Base-by-base conservation (phyloP, 306 rosid species). In the Cucurbita ficifolia region DNA sequence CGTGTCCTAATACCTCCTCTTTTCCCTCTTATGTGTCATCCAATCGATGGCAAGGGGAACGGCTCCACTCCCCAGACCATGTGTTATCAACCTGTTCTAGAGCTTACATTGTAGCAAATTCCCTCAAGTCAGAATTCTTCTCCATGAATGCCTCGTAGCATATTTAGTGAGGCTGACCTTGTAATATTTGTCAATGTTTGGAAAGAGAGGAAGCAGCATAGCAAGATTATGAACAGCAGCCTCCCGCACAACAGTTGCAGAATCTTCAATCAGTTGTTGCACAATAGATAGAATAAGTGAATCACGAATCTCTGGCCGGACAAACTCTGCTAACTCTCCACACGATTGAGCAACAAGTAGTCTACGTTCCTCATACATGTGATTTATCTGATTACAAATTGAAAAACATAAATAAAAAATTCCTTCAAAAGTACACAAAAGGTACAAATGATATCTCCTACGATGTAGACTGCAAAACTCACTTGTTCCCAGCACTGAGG, bases 161-260 rank as follows among this genome's bases (percentile, higher is more conserved):
- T 86, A 86, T 90, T 83, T 91, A 95, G 96, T 95, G 97, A 89
- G 89, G 99, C 99, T 91, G 97, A 94, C 99, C 99, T 94, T 94
- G 99, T 89, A 91, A 94, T 91, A 94, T 88, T 94, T 94, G 80
- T 91, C 99, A 82, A 71, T 80, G 87, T 86, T 87, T 8, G 99
- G 99, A 73, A 91, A 94, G 81, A 85, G 92, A 21, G 96, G 96
- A 72, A 94, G 97, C 87, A 94, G 88, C 92, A 91, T 61, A 58
- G 99, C 96, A 81, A 94, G 96, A 91, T 94, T 94, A 76, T 71
- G 89, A 76, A 88, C 91, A 67, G 99, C 96, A 76, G 96, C 96
- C 84, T 94, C 99, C 60, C 99, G 96, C 70, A 94, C 96, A 83
- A 94, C 87, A 82, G 82, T 88, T 72, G 96, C 96, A 79, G 97